Evolutionary conservation across 1,284 basidiomycete genomes (phyloP), one percentile per base, ranked within the genome.

Genomic region (Cutaneotrichosporon cutaneum): DNA sequence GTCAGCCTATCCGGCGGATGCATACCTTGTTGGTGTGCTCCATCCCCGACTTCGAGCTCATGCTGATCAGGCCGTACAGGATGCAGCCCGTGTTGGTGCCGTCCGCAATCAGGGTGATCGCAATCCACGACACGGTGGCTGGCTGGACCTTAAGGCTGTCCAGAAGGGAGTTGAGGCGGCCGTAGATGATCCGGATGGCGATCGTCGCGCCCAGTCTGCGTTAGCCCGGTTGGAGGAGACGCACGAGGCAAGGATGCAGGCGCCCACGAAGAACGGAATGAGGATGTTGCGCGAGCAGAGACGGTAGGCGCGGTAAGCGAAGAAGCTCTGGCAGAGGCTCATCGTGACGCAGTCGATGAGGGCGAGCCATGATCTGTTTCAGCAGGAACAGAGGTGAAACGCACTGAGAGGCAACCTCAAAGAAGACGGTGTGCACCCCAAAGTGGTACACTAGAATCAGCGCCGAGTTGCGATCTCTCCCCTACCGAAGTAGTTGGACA

Each of bases 291-390:
- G 61, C n/a, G 53, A 56, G 24, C 51, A 64, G 18, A 75, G 64
- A 9, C 70, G 63, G 62, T 63, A 70, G 2, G 70, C 70, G 57
- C 72, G 63, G 44, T 73, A 69, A 7, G 72, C 66, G 58, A 75
- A 75, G 65, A 72, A 75, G 21, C 33, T 39, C 59, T 73, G 73
- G 35, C 70, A 59, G 26, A 63, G 9, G 27, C 47, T 42, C 1
- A 47, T 48, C n/a, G 57, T 56, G 26, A 58, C 18, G 7, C 36
- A 39, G 36, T 39, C 18, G 14, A 39, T 39, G 36, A 39, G 36
- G 36, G 36, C 14, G 16, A 39, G 36, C 36, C 36, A 39, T 1
- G 6, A 39, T 39, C 36, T 16, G 36, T 14, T 14, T 39, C 14
- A 30, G 30, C 30, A 4, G 36, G 6, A 6, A 14, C 36, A 14